Percentiles rank a stretch among this genome's conserved stretches.
These are phyloP conservation scores for Acorus gramineus DNA, from an alignment of 106 monocot genomes.

Conservation along the genomic window DNA sequence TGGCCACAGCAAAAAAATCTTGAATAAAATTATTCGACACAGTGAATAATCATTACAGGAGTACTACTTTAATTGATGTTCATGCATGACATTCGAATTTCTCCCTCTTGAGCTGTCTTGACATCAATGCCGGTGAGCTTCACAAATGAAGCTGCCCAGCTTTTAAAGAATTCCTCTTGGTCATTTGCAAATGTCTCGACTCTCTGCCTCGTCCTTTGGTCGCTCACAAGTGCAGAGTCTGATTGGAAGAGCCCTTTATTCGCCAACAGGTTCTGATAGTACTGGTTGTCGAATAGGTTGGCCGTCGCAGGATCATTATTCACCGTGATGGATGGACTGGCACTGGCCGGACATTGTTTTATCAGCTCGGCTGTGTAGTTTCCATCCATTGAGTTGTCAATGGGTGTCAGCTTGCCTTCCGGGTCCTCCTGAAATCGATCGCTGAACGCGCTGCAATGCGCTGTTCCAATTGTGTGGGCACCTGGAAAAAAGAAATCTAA, in stretches of 20 bases:
- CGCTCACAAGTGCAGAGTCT: conserved; percentile 32
- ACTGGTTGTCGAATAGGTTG: conserved; percentile 49
- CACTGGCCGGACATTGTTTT: conserved; percentile 24
- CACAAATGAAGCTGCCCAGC: conserved; percentile 65
- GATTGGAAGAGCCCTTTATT: conserved; percentile 44
- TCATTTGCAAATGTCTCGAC: conserved; percentile 27
- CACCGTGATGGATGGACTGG: conserved; percentile 15
- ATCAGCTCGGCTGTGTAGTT: conserved; percentile 37
- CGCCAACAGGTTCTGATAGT: conserved; percentile 40
- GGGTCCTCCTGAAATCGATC: conserved; percentile 32
- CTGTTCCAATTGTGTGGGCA: conserved; percentile 58
- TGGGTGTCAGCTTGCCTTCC: conserved; percentile 20
- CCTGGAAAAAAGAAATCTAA: conserved; percentile 15
- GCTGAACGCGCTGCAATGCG: conserved; percentile 57
- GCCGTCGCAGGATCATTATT: conserved; percentile 35
- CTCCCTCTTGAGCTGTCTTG: conserved; percentile 60
- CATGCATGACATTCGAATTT: conserved; percentile 23
- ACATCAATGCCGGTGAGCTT: conserved; percentile 44
- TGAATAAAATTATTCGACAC: too few species aligned
- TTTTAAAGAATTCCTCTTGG: conserved; percentile 46
- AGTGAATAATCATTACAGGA: too few species aligned
- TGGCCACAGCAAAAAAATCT: too few species aligned
- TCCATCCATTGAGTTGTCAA: conserved; percentile 33
- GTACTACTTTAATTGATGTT: too few species aligned
- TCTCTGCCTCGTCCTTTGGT: conserved; percentile 25